Evolutionary conservation across 2,329 filamentous ascomycete species (phyloP).

Genomic region (Akanthomyces muscarius): DNA sequence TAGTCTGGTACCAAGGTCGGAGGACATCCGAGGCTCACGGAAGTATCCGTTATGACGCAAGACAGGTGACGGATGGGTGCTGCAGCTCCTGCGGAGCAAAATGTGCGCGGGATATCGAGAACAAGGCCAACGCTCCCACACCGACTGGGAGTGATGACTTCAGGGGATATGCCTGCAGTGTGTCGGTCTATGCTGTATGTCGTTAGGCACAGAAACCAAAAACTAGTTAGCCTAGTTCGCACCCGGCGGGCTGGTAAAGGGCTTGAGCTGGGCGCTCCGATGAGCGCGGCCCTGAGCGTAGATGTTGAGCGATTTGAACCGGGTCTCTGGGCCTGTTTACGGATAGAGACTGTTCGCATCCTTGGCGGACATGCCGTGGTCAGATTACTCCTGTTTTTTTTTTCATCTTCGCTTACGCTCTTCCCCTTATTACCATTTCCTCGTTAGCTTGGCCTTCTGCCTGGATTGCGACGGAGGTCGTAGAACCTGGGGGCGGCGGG

Average conservation of each 20-base stretch:
- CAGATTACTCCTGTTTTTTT: neutral
- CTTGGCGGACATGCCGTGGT: neutral
- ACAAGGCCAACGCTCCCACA: neutral
- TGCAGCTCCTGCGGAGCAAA: neutral
- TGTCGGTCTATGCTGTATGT: neutral
- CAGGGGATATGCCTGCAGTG: neutral
- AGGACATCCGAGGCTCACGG: conserved; percentile 1
- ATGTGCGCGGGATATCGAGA: neutral
- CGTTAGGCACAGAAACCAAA: conserved; percentile 3
- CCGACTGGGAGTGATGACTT: neutral
- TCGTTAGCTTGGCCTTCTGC: neutral
- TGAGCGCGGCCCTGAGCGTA: neutral
- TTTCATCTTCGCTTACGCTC: neutral
- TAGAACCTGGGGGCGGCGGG: neutral
- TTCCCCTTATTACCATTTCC: neutral
- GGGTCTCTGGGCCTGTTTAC: no score
- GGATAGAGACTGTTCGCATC: neutral
- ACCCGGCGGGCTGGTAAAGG: conserved; percentile 12
- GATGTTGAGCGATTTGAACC: conserved; percentile 3
- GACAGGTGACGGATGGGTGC: neutral
- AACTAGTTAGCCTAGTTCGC: neutral
- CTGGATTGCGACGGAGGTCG: conserved; percentile 13
- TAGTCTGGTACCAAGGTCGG: neutral
- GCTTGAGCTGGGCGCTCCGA: neutral
- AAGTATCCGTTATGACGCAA: conserved; percentile 5